A percentile compares a stretch with the other conserved stretches of the same genome.
phyloP scores from a whole-genome alignment of 2,329 filamentous ascomycete species.

The Rhexocercosporidium sp. region DNA sequence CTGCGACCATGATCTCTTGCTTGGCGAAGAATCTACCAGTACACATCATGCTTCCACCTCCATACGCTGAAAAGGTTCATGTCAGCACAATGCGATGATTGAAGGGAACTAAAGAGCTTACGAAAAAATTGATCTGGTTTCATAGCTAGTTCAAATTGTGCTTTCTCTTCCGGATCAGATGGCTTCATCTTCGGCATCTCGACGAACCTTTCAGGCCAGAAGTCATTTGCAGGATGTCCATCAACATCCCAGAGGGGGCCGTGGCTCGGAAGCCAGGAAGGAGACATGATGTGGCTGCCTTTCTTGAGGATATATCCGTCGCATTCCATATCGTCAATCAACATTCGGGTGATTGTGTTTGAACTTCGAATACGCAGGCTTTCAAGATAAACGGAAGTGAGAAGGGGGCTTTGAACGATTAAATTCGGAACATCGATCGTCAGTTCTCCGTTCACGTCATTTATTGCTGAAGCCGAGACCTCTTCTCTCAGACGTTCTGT shows the following conservation, averaged over 20 bases:
- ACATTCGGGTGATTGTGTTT: conserved; percentile 19
- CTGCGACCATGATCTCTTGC: conserved; percentile 25
- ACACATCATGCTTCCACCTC: conserved; percentile 28
- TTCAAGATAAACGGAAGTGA: conserved; percentile 26
- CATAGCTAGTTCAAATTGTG: conserved; percentile 24
- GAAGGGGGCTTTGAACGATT: conserved; percentile 18
- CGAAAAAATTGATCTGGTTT: conserved; percentile 26
- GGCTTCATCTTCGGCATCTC: conserved; percentile 29
- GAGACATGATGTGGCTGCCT: conserved; percentile 21
- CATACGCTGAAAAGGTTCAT: conserved; percentile 10
- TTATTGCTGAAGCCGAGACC: conserved; percentile 10
- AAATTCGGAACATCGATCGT: conserved; percentile 23
- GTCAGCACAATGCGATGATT: neutral
- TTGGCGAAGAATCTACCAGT: conserved; percentile 32
- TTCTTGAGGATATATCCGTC: conserved; percentile 29
- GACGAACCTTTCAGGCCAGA: conserved; percentile 30
- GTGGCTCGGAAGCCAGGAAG: conserved; percentile 24
- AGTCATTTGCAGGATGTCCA: conserved; percentile 22
- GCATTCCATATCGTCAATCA: conserved; percentile 19
- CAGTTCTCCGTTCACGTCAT: conserved; percentile 6
- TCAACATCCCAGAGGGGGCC: conserved; percentile 25
- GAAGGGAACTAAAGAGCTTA: neutral
- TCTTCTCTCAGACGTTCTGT: conserved; percentile 24
- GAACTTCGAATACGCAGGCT: conserved; percentile 21
- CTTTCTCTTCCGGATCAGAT: conserved; percentile 19